phyloP scores from a whole-genome alignment of 441 rosid genomes.

The Pelargonium citronellum region DNA sequence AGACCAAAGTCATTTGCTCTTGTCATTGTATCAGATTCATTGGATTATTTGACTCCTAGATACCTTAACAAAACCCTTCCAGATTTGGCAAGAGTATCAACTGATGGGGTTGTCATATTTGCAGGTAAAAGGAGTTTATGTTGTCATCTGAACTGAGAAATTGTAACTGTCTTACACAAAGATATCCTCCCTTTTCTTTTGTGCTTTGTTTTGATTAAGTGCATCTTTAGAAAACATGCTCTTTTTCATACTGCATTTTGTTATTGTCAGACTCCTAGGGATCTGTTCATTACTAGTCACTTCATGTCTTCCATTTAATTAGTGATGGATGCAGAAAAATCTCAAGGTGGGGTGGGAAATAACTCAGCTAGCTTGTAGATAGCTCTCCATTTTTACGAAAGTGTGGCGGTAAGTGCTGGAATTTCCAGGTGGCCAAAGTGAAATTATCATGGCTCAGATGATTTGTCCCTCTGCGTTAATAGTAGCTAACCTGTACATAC shows the following conservation, averaged over 20 bases:
- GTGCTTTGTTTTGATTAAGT: not conserved
- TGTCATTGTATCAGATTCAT: conserved; percentile 34
- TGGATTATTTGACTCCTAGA: conserved; percentile 38
- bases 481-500: too few relatives aligned
- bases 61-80: conserved; percentile 45
- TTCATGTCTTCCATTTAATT: not conserved
- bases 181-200: not conserved
- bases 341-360: not conserved
- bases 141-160: not conserved
- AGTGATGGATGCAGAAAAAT: not conserved
- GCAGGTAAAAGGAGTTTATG: conserved; percentile 23
- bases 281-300: not conserved
- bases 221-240: not conserved
- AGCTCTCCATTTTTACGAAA: not conserved
- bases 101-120: conserved; percentile 35
- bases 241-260: too few relatives aligned
- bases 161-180: not conserved
- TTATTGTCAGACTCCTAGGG: too few relatives aligned
- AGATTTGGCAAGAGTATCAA: conserved; percentile 34
- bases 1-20: conserved; percentile 39
- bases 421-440: not conserved
- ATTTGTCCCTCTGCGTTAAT: too few relatives aligned
- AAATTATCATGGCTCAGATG: too few relatives aligned
- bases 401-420: not conserved
- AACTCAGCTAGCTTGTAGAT: not conserved